Percentiles rank a stretch among this genome's conserved stretches.
phyloP scores from a whole-genome alignment of 169 alveolate species.

The Besnoitia besnoiti region DNA sequence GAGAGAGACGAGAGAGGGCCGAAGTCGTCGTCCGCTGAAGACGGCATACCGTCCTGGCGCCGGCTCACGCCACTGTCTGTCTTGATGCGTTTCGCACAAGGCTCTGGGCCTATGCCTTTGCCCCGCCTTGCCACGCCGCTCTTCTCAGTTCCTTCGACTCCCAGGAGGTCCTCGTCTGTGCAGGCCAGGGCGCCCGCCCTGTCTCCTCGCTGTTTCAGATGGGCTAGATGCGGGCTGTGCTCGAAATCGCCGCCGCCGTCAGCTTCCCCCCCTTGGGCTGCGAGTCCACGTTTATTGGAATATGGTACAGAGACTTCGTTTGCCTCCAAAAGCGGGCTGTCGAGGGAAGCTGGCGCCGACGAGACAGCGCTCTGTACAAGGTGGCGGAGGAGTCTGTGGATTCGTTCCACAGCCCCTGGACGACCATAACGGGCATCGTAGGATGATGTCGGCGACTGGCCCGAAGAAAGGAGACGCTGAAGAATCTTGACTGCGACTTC shows the following conservation, averaged over 20 bases:
- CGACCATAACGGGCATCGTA: not conserved
- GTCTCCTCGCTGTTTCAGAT: not conserved
- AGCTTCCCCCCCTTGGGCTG: not conserved
- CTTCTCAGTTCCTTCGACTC: not conserved
- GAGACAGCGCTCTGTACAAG: not conserved
- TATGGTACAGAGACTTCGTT: not conserved
- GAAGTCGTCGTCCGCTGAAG: not conserved
- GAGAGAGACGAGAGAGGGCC: not conserved
- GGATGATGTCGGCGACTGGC: not conserved
- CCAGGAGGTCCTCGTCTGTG: not conserved
- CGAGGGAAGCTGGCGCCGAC: not conserved
- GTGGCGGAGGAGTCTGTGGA: not conserved
- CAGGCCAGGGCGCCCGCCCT: not conserved
- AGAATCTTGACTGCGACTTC: conserved; percentile 2
- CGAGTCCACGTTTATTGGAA: not conserved
- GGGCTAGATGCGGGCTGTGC: not conserved
- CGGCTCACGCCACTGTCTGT: not conserved
- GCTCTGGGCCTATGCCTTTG: not conserved
- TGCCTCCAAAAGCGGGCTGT: not conserved
- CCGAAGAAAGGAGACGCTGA: not conserved
- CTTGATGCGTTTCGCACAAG: not conserved
- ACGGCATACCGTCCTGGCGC: not conserved
- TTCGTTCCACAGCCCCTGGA: not conserved
- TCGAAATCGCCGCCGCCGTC: not conserved
- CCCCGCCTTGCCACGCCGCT: not conserved